Percentiles rank a stretch among this genome's conserved stretches.
Conservation (phyloP, 257 asterid genomes). For the Solanum tarapatanum region DNA sequence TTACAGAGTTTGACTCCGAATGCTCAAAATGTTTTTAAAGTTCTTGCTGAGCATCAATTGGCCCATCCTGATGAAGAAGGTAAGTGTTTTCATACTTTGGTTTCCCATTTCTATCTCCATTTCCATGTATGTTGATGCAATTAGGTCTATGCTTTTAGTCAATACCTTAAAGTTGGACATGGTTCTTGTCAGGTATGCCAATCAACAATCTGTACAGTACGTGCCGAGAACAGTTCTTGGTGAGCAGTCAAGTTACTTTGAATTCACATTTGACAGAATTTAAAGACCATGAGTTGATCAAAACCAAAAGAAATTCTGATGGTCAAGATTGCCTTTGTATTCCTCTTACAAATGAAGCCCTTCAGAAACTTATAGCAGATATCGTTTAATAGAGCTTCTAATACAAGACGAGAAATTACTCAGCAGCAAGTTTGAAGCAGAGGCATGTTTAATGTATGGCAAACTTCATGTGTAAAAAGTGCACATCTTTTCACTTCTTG, state of each 20-base stretch:
- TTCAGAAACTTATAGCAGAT: constrained; percentile 63
- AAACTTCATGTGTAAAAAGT: background rate
- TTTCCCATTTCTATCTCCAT: background rate
- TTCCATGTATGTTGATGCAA: background rate
- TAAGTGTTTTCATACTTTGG: constrained; percentile 14
- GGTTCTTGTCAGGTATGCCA: constrained; percentile 60
- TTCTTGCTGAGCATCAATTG: constrained; percentile 69
- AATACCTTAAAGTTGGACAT: background rate
- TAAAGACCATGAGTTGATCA: constrained; percentile 87
- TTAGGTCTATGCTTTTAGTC: background rate
- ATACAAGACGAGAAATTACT: background rate
- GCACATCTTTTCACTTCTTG: background rate
- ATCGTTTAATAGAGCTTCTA: constrained; percentile 27
- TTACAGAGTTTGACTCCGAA: constrained; percentile 89
- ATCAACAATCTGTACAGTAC: constrained; percentile 49
- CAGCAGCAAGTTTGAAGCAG: background rate
- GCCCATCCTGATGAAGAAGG: constrained; percentile 76
- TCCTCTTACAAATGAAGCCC: constrained; percentile 74
- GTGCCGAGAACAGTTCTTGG: constrained; percentile 80
- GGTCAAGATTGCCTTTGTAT: constrained; percentile 77
- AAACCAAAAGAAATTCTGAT: constrained; percentile 64
- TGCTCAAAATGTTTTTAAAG: constrained; percentile 80
- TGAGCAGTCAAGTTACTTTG: constrained; percentile 80
- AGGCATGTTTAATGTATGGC: background rate
- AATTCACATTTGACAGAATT: constrained; percentile 91